Conservation (phyloP, 2,329 filamentous ascomycete species). For the Aureobasidium namibiae region DNA sequence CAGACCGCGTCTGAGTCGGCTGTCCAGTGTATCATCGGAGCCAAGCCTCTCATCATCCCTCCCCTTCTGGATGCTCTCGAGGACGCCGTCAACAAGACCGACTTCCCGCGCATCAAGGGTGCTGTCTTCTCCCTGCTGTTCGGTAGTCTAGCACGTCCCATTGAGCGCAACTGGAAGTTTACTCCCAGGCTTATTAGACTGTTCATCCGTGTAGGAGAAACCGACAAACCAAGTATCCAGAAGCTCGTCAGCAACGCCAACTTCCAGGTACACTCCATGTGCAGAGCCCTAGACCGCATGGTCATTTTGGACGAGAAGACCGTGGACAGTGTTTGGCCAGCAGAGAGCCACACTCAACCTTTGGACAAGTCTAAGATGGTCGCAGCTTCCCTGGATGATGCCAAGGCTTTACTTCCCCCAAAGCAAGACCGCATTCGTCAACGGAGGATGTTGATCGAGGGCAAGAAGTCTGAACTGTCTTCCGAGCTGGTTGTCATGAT, state of each 20-base stretch:
- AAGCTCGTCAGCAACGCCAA: slow-evolving; percentile 73
- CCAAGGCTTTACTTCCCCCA: slow-evolving; percentile 51
- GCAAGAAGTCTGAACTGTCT: slow-evolving; percentile 71
- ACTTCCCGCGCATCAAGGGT: slow-evolving; percentile 90
- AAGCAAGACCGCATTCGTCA: slow-evolving; percentile 67
- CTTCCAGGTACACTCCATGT: slow-evolving; percentile 85
- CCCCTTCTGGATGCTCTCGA: slow-evolving; percentile 73
- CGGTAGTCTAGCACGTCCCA: slow-evolving; percentile 78
- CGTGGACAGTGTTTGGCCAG: slow-evolving; percentile 63
- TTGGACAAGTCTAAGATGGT: slow-evolving; percentile 22
- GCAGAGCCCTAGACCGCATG: slow-evolving; percentile 77
- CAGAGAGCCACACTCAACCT: slow-evolving; percentile 18
- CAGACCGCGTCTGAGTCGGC: slow-evolving; percentile 90
- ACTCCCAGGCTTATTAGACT: slow-evolving; percentile 81
- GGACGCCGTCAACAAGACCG: slow-evolving; percentile 66
- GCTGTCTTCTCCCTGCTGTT: slow-evolving; percentile 85
- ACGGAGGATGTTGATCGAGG: slow-evolving; percentile 69
- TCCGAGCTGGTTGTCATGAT: slow-evolving; percentile 72
- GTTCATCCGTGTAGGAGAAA: slow-evolving; percentile 81
- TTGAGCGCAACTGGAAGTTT: slow-evolving; percentile 89
- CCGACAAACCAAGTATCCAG: slow-evolving; percentile 92
- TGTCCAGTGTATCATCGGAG: slow-evolving; percentile 81
- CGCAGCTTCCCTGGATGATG: slow-evolving; percentile 42
- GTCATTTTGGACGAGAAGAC: slow-evolving; percentile 68
- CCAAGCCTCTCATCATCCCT: slow-evolving; percentile 80